A percentile compares a stretch with the other conserved stretches of the same genome.
phyloP scores from a whole-genome alignment of 768 basidiomycete genomes.

The Chalciporus sphaerocephalus region DNA sequence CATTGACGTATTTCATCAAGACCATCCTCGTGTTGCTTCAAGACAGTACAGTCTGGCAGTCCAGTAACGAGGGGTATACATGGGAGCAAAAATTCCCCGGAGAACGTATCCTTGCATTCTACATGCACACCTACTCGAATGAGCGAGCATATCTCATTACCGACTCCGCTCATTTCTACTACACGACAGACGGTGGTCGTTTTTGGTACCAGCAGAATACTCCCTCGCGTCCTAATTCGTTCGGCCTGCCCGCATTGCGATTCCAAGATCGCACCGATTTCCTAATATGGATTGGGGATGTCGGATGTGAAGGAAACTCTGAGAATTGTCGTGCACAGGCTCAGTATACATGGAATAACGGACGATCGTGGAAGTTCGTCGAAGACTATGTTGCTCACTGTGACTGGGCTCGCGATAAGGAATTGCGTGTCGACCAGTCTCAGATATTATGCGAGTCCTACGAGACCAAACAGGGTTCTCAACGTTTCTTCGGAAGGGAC shows the following conservation, averaged over 20 bases:
- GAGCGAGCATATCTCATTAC: conserved; percentile 94
- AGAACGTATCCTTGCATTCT: conserved; percentile 74
- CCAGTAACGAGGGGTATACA: conserved; percentile 89
- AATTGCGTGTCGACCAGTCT: conserved; percentile 73
- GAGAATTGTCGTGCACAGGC: conserved; percentile 71
- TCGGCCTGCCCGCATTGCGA: conserved; percentile 69
- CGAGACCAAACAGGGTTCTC: conserved; percentile 73
- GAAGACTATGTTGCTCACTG: conserved; percentile 90
- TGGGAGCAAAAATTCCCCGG: conserved; percentile 68
- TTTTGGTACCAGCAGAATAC: conserved; percentile 58
- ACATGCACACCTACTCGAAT: conserved; percentile 73
- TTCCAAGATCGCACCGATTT: conserved; percentile 86
- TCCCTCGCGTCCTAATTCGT: conserved; percentile 73
- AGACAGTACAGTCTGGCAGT: conserved; percentile 87
- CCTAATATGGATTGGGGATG: conserved; percentile 85
- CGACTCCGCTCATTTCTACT: conserved; percentile 53
- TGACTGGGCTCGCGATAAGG: conserved; percentile 82
- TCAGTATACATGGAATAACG: conserved; percentile 72
- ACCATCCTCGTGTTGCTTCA: conserved; percentile 79
- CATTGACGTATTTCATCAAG: conserved; percentile 30
- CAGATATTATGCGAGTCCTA: conserved; percentile 94
- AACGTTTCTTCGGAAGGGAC: conserved; percentile 47
- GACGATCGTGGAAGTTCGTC: conserved; percentile 67
- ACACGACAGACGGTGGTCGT: conserved; percentile 79
- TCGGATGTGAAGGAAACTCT: conserved; percentile 49